Evolutionary conservation across 2,329 filamentous ascomycete genomes (phyloP).

Genomic region (Arthroderma sp.): DNA sequence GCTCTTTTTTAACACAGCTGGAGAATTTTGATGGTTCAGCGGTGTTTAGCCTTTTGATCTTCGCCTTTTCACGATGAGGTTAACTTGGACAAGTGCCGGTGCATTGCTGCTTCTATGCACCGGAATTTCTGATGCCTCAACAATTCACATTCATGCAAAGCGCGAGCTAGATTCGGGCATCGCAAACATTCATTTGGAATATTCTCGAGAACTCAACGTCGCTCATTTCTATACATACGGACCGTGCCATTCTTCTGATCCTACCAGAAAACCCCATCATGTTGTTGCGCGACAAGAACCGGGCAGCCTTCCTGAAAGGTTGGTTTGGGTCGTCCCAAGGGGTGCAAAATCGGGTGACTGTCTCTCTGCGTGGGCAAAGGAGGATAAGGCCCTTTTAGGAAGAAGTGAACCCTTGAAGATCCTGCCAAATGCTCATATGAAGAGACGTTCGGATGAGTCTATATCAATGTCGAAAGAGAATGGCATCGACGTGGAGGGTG

Average conservation of each 20-base stretch:
- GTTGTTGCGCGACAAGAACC: background rate
- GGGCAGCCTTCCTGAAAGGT: background rate
- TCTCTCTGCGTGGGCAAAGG: background rate
- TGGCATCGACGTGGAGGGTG: constrained; percentile 12
- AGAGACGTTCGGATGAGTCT: background rate
- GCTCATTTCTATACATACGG: background rate
- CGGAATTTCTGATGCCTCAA: background rate
- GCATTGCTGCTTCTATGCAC: no score
- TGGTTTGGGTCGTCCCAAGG: background rate
- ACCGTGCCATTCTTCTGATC: background rate
- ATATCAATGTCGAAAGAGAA: background rate
- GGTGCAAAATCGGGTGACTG: background rate
- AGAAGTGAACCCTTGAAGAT: background rate
- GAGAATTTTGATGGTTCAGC: no score
- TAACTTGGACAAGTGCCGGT: no score
- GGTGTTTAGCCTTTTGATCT: no score
- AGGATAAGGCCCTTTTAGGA: background rate
- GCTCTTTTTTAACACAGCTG: no score
- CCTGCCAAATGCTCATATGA: background rate
- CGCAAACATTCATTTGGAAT: constrained; percentile 1
- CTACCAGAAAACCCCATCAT: background rate
- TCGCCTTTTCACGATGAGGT: no score
- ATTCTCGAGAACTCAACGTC: background rate
- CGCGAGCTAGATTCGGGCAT: background rate
- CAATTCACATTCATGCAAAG: constrained; percentile 1